A percentile compares a stretch with the other conserved stretches of the same genome.
Evolutionary conservation across 1,284 basidiomycete species (phyloP).

Genomic region (Hymenochaete sp.): DNA sequence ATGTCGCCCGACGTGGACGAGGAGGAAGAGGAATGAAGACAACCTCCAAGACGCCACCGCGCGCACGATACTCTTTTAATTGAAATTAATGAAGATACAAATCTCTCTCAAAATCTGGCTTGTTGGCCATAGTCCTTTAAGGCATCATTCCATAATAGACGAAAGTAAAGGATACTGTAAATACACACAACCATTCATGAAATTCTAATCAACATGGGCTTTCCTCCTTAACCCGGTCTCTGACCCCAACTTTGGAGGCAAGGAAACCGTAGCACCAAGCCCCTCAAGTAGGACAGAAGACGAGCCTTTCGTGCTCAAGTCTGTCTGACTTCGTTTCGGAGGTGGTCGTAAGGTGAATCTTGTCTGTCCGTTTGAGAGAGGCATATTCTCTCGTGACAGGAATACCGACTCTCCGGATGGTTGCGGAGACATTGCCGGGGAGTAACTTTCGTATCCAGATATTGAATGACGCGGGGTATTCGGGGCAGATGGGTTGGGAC

Average conservation of each 20-base stretch:
- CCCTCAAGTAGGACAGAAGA: too few species aligned
- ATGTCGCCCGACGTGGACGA: background rate
- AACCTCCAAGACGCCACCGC: background rate
- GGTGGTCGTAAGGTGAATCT: constrained; percentile 11
- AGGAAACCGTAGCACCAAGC: background rate
- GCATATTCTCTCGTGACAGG: too few species aligned
- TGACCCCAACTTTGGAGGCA: constrained; percentile 1
- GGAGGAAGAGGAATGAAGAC: background rate
- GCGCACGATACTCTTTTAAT: background rate
- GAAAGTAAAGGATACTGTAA: too few species aligned
- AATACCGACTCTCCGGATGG: constrained; percentile 3
- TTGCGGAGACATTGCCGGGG: constrained; percentile 1
- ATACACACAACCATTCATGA: too few species aligned
- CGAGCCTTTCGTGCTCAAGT: too few species aligned
- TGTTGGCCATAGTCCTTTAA: too few species aligned
- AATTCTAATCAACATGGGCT: too few species aligned
- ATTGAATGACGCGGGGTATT: constrained; percentile 9
- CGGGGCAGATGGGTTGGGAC: constrained; percentile 27
- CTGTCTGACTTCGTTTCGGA: constrained; percentile 11
- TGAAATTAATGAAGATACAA: background rate
- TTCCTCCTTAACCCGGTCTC: constrained; percentile 1
- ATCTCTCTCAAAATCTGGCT: background rate
- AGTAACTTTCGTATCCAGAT: constrained; percentile 6
- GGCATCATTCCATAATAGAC: too few species aligned
- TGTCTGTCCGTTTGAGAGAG: too few species aligned